Conservation (phyloP, 2,329 filamentous ascomycete species). For the Grosmannia clavigera region DNA sequence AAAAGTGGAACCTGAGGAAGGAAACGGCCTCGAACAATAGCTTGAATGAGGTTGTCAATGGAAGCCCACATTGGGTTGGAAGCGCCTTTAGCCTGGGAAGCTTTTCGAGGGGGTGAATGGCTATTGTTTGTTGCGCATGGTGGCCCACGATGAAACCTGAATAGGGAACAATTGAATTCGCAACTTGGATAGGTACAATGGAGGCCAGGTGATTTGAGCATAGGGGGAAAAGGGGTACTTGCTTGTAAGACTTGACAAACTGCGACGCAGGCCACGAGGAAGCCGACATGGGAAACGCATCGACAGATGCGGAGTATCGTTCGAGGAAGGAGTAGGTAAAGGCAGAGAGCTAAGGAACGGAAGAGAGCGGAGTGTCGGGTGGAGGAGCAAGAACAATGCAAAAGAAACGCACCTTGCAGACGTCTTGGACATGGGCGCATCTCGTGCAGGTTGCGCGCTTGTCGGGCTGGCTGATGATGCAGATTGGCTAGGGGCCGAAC, state of each 20-base stretch:
- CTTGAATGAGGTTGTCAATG: conserved; percentile 5
- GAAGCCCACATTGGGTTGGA: background rate
- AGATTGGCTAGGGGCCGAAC: background rate
- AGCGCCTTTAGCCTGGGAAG: background rate
- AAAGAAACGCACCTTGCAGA: background rate
- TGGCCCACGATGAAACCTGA: background rate
- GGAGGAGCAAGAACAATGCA: background rate
- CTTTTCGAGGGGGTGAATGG: background rate
- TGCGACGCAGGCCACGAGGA: background rate
- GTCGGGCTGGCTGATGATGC: background rate
- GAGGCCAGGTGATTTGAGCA: background rate
- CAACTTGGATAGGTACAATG: background rate
- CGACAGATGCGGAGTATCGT: background rate
- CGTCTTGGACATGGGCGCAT: background rate
- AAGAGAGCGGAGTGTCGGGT: background rate
- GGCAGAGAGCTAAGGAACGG: background rate
- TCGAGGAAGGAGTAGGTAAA: background rate
- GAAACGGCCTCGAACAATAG: background rate
- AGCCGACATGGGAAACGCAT: background rate
- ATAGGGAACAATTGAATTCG: background rate
- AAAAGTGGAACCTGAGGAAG: conserved; percentile 3
- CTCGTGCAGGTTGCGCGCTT: background rate
- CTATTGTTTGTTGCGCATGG: background rate
- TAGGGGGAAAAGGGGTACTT: background rate
- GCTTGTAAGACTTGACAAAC: background rate